Percentiles rank a stretch among this genome's conserved stretches.
These are phyloP conservation scores for Yamadazyma blattariae DNA, from an alignment of 1,139 yeast genomes.

Conservation along the genomic window DNA sequence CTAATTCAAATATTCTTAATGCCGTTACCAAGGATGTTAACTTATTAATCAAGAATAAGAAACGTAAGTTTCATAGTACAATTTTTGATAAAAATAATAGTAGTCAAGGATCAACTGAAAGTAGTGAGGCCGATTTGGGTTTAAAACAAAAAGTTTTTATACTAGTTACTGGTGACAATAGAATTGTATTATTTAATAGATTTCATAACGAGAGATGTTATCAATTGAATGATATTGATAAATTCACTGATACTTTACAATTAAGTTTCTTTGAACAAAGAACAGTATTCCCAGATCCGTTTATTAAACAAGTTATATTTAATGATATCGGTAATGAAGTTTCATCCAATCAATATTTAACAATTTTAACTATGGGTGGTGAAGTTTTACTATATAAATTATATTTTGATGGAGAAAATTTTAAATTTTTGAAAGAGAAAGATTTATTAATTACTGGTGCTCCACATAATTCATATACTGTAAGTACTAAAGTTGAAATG, in stretches of 20 bases:
- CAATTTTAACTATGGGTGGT: conserved; percentile 76
- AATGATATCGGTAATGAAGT: conserved; percentile 64
- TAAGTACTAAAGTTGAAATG: conserved; percentile 68
- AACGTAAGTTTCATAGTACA: conserved; percentile 24
- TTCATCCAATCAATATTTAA: conserved; percentile 53
- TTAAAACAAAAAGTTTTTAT: conserved; percentile 54
- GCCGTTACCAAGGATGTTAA: conserved; percentile 42
- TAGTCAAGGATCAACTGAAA: conserved; percentile 2
- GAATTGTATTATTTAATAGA: conserved; percentile 61
- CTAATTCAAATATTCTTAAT: conserved; percentile 41
- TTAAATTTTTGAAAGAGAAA: conserved; percentile 47
- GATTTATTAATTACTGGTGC: conserved; percentile 63
- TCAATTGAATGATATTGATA: conserved; percentile 60
- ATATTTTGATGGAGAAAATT: conserved; percentile 49
- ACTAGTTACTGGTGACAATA: conserved; percentile 74
- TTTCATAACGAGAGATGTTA: conserved; percentile 65
- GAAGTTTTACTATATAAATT: conserved; percentile 69
- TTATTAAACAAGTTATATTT: conserved; percentile 67
- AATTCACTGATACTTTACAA: conserved; percentile 50
- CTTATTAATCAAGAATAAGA: conserved; percentile 26
- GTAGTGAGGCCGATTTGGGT: conserved; percentile 16
- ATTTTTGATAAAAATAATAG: conserved; percentile 11
- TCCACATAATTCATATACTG: conserved; percentile 69
- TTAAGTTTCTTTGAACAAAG: conserved; percentile 58
- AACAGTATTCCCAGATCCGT: conserved; percentile 69